A percentile compares a stretch with the other conserved stretches of the same genome.
Evolutionary conservation across 768 basidiomycete genomes (phyloP).

Genomic region (Lactarius hatsudake): DNA sequence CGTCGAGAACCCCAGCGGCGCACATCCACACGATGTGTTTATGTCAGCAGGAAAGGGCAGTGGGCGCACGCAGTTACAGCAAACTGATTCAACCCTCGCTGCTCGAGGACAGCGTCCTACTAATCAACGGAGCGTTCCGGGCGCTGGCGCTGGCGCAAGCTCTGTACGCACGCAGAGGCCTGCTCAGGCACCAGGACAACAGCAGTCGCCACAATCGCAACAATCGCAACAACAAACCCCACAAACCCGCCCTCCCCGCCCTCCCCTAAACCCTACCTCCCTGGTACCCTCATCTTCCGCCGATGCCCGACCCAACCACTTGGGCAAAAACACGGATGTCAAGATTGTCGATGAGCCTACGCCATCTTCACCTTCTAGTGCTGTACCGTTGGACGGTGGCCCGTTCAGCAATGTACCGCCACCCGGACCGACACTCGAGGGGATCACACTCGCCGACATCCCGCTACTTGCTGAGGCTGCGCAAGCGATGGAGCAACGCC

Average conservation of each 20-base stretch:
- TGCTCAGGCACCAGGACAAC: slow-evolving; percentile 30
- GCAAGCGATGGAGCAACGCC: slow-evolving; percentile 83
- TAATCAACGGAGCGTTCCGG: slow-evolving; percentile 9
- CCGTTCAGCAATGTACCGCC: slow-evolving; percentile 21
- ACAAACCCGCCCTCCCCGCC: slow-evolving; percentile 32
- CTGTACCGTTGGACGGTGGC: slow-evolving; percentile 38
- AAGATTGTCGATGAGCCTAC: slow-evolving; percentile 84
- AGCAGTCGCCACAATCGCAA: slow-evolving; percentile 19
- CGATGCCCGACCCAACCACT: slow-evolving; percentile 63
- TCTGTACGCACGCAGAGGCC: slow-evolving; percentile 18
- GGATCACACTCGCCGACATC: slow-evolving; percentile 91
- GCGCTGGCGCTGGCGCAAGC: background rate
- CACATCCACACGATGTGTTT: slow-evolving; percentile 64
- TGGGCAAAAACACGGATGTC: slow-evolving; percentile 80
- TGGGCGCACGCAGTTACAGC: slow-evolving; percentile 44
- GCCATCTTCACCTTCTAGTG: slow-evolving; percentile 66
- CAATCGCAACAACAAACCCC: slow-evolving; percentile 31
- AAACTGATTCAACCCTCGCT: slow-evolving; percentile 4
- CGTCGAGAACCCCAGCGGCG: slow-evolving; percentile 92
- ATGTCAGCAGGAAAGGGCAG: slow-evolving; percentile 32
- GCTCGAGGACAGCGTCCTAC: slow-evolving; percentile 20
- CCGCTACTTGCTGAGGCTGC: slow-evolving; percentile 91
- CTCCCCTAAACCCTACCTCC: slow-evolving; percentile 41
- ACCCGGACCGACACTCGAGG: slow-evolving; percentile 47
- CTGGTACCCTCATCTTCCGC: slow-evolving; percentile 43